phyloP scores from a whole-genome alignment of 768 basidiomycete genomes.

The Suillus subluteus region DNA sequence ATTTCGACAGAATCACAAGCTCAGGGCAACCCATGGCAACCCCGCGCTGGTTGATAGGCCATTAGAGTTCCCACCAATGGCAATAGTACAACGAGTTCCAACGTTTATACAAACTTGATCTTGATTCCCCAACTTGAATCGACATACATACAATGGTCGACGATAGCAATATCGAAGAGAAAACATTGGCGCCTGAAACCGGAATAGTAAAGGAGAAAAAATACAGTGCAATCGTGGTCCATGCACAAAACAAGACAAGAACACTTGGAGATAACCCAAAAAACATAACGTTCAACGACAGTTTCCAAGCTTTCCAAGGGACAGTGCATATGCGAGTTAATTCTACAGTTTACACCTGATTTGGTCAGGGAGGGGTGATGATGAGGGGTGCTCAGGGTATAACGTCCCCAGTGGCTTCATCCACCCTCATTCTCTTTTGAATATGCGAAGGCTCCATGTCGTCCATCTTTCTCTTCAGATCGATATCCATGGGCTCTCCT shows the following conservation, averaged over 20 bases:
- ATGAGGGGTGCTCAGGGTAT: constrained; percentile 53
- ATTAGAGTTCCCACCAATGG: neutral
- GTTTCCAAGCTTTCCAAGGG: constrained; percentile 36
- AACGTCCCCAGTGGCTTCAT: constrained; percentile 48
- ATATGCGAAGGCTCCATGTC: constrained; percentile 54
- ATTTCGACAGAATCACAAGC: constrained; percentile 7
- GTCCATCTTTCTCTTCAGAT: constrained; percentile 64
- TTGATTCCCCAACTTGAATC: constrained; percentile 22
- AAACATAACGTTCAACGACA: constrained; percentile 33
- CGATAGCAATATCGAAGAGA: constrained; percentile 18
- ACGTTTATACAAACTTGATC: neutral
- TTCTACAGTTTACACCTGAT: constrained; percentile 34
- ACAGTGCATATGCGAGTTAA: constrained; percentile 29
- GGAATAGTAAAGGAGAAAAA: constrained; percentile 22
- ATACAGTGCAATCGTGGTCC: constrained; percentile 42
- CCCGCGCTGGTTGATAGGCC: neutral
- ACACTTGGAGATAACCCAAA: constrained; percentile 34
- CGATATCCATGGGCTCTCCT: constrained; percentile 51
- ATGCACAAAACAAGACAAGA: constrained; percentile 27
- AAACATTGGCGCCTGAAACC: constrained; percentile 19
- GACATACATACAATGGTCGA: constrained; percentile 38
- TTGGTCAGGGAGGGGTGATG: constrained; percentile 21
- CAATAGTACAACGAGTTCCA: neutral
- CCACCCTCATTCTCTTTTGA: constrained; percentile 76
- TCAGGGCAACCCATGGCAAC: neutral